Evolutionary conservation across 108 stramenopile species (phyloP).

Genomic region (Cyclotella sp.): DNA sequence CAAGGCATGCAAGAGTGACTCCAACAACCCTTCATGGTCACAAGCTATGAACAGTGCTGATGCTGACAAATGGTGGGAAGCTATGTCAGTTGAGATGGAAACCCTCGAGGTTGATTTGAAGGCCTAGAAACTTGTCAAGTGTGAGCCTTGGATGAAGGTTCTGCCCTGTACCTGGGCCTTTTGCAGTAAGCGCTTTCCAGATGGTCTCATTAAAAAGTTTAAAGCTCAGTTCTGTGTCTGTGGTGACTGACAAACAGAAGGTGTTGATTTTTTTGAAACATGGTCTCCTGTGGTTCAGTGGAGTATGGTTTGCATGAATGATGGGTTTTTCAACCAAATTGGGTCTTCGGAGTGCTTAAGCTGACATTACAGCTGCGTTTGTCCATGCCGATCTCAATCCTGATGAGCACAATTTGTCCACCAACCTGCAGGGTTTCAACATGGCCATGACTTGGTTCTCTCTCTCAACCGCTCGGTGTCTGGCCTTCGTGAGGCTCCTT

Average conservation of each 20-base stretch:
- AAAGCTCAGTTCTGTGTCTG: slow-evolving; percentile 56
- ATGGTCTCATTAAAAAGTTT: slow-evolving; percentile 44
- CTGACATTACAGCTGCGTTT: slow-evolving; percentile 57
- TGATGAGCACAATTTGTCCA: slow-evolving; percentile 2
- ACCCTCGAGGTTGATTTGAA: not conserved
- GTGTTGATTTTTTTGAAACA: not conserved
- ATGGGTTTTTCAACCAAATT: no score
- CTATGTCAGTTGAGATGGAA: not conserved
- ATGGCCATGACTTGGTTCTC: not conserved
- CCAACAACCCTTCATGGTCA: not conserved
- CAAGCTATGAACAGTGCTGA: not conserved
- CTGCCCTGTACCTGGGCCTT: not conserved
- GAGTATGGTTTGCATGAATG: not conserved
- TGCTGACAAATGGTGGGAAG: not conserved
- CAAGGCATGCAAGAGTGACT: not conserved
- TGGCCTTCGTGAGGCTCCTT: slow-evolving; percentile 15
- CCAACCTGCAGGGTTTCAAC: no score
- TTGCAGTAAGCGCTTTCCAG: slow-evolving; percentile 5
- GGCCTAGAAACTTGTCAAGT: not conserved
- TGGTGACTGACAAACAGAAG: not conserved
- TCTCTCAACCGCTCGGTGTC: slow-evolving; percentile 3
- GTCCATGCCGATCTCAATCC: slow-evolving; percentile 36
- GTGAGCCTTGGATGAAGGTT: not conserved
- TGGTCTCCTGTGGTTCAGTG: not conserved
- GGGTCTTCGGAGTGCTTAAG: not conserved